These are phyloP conservation scores for Tetrahymena malaccensis DNA, from an alignment of 73 alveolate species.

Conservation along the genomic window DNA sequence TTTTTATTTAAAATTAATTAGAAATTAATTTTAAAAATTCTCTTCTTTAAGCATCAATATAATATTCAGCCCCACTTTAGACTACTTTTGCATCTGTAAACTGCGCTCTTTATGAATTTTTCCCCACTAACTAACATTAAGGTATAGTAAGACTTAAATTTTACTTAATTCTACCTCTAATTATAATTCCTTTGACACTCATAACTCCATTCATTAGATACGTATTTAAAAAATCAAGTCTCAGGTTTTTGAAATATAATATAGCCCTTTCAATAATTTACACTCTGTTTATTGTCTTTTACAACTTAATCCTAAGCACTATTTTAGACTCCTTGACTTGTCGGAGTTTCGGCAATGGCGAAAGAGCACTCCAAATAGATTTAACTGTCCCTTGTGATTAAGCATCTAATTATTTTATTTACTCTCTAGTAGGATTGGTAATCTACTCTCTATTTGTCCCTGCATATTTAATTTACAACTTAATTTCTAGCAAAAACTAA, in stretches of 20 bases:
- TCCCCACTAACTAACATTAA: neutral
- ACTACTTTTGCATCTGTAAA: neutral
- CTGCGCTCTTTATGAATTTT: neutral
- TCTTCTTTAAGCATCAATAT: neutral
- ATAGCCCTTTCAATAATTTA: neutral
- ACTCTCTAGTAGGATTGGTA: neutral
- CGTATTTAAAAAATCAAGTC: neutral
- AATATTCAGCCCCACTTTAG: neutral
- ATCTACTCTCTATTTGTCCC: neutral
- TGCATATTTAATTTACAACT: neutral
- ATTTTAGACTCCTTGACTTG: neutral
- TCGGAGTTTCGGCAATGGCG: neutral
- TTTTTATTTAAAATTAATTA: neutral
- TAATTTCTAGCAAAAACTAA: neutral
- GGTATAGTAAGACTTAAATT: neutral
- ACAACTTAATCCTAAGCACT: neutral
- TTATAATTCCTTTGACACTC: neutral
- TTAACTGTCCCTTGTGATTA: neutral
- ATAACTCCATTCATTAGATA: neutral
- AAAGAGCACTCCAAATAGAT: neutral
- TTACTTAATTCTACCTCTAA: neutral
- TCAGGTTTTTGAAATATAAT: neutral
- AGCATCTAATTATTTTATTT: neutral
- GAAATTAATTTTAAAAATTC: neutral
- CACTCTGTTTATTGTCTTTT: neutral